phyloP scores from a whole-genome alignment of 2,329 filamentous ascomycete species.

The Fusarium dlaminii region DNA sequence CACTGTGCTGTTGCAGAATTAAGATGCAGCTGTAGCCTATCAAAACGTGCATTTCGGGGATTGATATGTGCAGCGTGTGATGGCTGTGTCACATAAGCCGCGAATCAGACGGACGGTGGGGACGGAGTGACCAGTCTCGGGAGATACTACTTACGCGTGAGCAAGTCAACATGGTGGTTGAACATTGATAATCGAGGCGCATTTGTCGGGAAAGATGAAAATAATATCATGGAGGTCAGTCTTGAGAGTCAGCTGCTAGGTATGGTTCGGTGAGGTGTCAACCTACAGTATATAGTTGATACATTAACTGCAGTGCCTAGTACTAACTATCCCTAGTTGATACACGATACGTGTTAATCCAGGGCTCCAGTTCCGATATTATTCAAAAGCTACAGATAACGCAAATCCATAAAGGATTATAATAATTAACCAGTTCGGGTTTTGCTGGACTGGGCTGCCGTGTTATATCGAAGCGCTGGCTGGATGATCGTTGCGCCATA shows the following conservation, averaged over 20 bases:
- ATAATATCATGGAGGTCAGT: conserved; percentile 6
- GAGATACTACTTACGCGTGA: conserved; percentile 24
- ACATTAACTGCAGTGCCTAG: no score
- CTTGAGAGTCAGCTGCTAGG: conserved; percentile 24
- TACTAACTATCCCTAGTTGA: not conserved
- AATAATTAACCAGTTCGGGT: not conserved
- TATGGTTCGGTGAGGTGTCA: not conserved
- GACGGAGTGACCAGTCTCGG: conserved; percentile 19
- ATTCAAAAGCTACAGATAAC: not conserved
- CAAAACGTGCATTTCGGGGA: not conserved
- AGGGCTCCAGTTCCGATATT: not conserved
- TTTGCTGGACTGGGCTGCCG: not conserved
- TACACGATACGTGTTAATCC: not conserved
- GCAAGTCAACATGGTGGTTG: conserved; percentile 6
- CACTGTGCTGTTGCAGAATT: not conserved
- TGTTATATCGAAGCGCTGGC: not conserved
- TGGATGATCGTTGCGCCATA: conserved; percentile 1
- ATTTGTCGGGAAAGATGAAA: conserved; percentile 18
- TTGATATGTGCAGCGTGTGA: not conserved
- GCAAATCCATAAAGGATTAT: not conserved
- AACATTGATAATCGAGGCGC: not conserved
- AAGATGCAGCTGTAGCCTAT: conserved; percentile 8
- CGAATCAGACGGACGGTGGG: conserved; percentile 15
- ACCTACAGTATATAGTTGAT: not conserved
- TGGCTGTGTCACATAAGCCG: not conserved